These are phyloP conservation scores for Ceratocystis alfenasii DNA, from an alignment of 2,329 filamentous ascomycete species.

Conservation along the genomic window DNA sequence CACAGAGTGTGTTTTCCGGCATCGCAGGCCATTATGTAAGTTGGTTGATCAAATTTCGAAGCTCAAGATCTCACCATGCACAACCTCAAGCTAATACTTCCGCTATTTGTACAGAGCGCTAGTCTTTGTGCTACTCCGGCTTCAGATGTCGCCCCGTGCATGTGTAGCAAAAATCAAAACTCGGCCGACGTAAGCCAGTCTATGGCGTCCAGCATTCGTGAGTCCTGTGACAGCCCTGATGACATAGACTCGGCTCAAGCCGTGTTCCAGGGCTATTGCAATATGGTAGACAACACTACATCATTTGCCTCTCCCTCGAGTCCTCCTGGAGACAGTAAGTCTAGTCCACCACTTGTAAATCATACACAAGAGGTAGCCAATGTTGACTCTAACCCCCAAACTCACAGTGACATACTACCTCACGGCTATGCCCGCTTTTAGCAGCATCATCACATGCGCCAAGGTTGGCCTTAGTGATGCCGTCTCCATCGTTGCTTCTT, in stretches of 20 bases:
- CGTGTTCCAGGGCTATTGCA: constrained; percentile 42
- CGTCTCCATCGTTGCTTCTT: constrained; percentile 7
- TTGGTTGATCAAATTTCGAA: neutral
- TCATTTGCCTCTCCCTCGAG: constrained; percentile 36
- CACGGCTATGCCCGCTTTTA: constrained; percentile 39
- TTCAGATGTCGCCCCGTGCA: constrained; percentile 38
- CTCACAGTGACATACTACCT: constrained; percentile 43
- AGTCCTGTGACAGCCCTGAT: constrained; percentile 36
- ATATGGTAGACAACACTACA: constrained; percentile 38
- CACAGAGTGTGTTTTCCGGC: constrained; percentile 31
- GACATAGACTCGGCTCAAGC: constrained; percentile 34
- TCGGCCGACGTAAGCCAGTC: constrained; percentile 33
- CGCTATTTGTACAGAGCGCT: constrained; percentile 25
- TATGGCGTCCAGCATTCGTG: constrained; percentile 35
- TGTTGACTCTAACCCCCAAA: neutral
- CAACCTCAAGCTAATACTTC: neutral
- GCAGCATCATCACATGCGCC: constrained; percentile 36
- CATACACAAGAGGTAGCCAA: neutral
- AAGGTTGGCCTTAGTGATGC: constrained; percentile 30
- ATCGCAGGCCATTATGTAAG: constrained; percentile 24
- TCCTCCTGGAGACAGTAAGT: constrained; percentile 42
- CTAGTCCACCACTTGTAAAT: neutral
- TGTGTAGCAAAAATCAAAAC: constrained; percentile 41
- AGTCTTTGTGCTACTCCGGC: constrained; percentile 32
- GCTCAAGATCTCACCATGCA: neutral